Base-by-base conservation (phyloP, 352 stramenopile genomes). In the Halophytophthora polymorphica region DNA sequence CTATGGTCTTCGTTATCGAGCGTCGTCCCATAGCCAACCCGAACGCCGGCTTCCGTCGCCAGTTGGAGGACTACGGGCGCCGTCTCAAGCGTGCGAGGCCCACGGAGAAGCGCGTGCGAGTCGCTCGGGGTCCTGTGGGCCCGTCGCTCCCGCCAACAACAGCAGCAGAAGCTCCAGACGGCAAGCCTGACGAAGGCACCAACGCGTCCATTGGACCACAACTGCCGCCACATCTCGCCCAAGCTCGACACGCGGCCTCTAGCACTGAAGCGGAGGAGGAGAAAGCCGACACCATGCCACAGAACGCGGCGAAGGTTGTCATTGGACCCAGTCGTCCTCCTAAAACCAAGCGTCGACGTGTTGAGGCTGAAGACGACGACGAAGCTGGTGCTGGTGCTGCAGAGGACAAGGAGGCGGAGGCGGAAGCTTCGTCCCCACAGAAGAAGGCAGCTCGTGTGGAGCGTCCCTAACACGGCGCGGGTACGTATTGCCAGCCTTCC, bases 21-120 rank as follows among this genome's bases (percentile, higher is more conserved):
- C 81, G 74, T 33, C 74, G 77, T 14, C 54, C 75, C 6, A 59
- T 91, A n/a, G 81, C 69, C 25, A 85, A 88, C 43, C 83, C 83
- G 18, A 93, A 93, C 43, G 64, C 75, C 33, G 84, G 71, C 36
- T 93, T 93, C 50, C 70, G 67, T 29, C 56, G 41, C 7, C 83
- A 93, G 45, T 58, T 93, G 43, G 55, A 78, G 7, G 67, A 73
- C 18, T 93, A 79, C 39, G 73, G 50, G 35, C 62, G 65, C 36
- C 77, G 64, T 38, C 56, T 87, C 34, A 58, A 73, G 6, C 66
- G 77, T 8, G 40, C 42, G 21, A 41, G 29, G 17, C 41, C 41
- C 10, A 68, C 56, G 19, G 50, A 60, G 46, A 72, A 73, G 56
- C 37, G 33, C 28, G 43, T 51, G 53, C 50, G 59, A 53, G 45